Evolutionary conservation across 768 basidiomycete species (phyloP), one percentile per base, ranked within the genome.

Genomic region (Pleurotus sapidus): DNA sequence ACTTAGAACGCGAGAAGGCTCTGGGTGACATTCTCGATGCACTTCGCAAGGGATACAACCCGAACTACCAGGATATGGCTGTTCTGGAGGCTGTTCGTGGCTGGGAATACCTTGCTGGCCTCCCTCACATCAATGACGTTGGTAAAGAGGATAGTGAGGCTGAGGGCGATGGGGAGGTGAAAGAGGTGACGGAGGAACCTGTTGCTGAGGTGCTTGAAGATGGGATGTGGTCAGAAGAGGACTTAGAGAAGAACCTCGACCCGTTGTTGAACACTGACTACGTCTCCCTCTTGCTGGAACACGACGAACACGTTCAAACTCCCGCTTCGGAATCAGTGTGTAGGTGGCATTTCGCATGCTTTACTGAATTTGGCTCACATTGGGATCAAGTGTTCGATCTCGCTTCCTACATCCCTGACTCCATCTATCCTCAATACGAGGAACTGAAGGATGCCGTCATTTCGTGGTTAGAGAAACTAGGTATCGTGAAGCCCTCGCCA

Each of bases 1-100:
- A 91, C 57, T 69, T 91, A 24, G 83, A 89, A 58, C 87, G 88
- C 51, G 86, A 95, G 65, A 82, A 82, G 59, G 78, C 84, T 46
- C 83, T 99, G 2, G 89, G 88, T 20, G 82, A 87, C n/a, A 91
- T 99, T 50, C 81, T 99, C 5, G 82, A 86, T 57, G 77, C 86
- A 25, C 82, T 99, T 9, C 82, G 92, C 18, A 82, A 84, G 8
- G 87, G 89, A 3, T 98, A 97, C 74, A 99, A 99, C 69, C 96
- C 96, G 14, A 99, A 99, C 70, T 98, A 98, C 72, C 95, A 98
- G 69, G 96, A 99, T 68, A 98, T 99, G 96, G 95, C 94, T 2
- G 96, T 98, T 48, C 83, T 97, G 25, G 95, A 96, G 63, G 95
- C 96, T 15, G 95, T 98, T 14, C 86, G 94, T 47, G 95, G 95